Evolutionary conservation across 441 rosid species (phyloP).

Genomic region (Adansonia gregorii): DNA sequence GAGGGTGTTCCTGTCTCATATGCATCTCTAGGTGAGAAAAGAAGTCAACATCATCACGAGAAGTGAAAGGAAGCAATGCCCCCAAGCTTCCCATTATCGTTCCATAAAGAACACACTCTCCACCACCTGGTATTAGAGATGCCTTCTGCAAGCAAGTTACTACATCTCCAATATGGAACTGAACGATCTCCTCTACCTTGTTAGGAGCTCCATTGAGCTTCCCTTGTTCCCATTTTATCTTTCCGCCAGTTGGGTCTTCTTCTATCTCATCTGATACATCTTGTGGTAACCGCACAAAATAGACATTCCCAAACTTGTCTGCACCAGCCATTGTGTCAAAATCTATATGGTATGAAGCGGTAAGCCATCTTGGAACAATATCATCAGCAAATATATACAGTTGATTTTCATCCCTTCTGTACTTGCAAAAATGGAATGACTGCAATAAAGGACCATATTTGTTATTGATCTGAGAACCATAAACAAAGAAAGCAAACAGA

Average conservation of each 20-base stretch:
- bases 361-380: constrained; percentile 90
- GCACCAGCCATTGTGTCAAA: constrained; percentile 96
- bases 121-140: constrained; percentile 89
- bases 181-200: constrained; percentile 93
- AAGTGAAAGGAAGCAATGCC: constrained; percentile 81
- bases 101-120: constrained; percentile 85
- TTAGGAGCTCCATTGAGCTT: constrained; percentile 94
- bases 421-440: constrained; percentile 98
- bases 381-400: constrained; percentile 92
- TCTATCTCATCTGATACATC: constrained; percentile 94
- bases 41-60: constrained; percentile 94
- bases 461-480: not conserved
- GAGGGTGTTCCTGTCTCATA: constrained; percentile 91
- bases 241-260: constrained; percentile 96
- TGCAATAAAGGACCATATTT: constrained; percentile 38
- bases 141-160: constrained; percentile 86
- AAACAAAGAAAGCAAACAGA: constrained; percentile 5
- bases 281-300: constrained; percentile 85
- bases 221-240: constrained; percentile 98
- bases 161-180: constrained; percentile 93
- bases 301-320: constrained; percentile 91
- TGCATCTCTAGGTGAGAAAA: constrained; percentile 98
- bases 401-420: constrained; percentile 95
- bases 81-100: constrained; percentile 94
- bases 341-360: constrained; percentile 84